Percentiles rank a stretch among this genome's conserved stretches.
phyloP scores from a whole-genome alignment of 768 basidiomycete species.

The Agrocybe pediades region DNA sequence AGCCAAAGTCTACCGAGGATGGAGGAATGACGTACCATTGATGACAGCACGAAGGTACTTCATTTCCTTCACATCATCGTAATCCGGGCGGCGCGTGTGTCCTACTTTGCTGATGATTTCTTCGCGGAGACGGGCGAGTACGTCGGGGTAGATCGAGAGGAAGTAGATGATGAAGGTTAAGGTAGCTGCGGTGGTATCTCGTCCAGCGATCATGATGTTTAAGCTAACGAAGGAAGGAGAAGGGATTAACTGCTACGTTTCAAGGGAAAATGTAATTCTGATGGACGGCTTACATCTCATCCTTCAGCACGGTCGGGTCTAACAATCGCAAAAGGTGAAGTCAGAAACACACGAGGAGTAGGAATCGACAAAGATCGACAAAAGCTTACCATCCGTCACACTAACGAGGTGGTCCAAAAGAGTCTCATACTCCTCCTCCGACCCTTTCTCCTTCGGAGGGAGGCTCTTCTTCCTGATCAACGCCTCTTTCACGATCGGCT shows the following conservation, averaged over 20 bases:
- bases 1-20: not conserved
- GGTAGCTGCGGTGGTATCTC: conserved; percentile 48
- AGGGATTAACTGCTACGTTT: not conserved
- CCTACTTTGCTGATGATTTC: conserved; percentile 61
- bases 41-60: conserved; percentile 66
- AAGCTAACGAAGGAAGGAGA: conserved; percentile 23
- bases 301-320: conserved; percentile 41
- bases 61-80: conserved; percentile 60
- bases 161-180: conserved; percentile 44
- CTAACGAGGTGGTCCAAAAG: conserved; percentile 59
- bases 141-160: conserved; percentile 53
- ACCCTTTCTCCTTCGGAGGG: conserved; percentile 25
- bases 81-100: conserved; percentile 45
- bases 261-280: not conserved
- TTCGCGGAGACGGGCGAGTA: conserved; percentile 48
- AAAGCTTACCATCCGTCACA: conserved; percentile 42
- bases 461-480: conserved; percentile 39
- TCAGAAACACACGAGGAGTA: not conserved
- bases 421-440: conserved; percentile 44
- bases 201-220: conserved; percentile 50
- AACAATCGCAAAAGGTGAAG: not conserved
- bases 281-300: conserved; percentile 39
- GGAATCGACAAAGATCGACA: not conserved
- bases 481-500: conserved; percentile 54
- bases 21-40: conserved; percentile 43